These are phyloP conservation scores for Aspergillus egyptiacus DNA, from an alignment of 495 filamentous ascomycete genomes.

Conservation along the genomic window DNA sequence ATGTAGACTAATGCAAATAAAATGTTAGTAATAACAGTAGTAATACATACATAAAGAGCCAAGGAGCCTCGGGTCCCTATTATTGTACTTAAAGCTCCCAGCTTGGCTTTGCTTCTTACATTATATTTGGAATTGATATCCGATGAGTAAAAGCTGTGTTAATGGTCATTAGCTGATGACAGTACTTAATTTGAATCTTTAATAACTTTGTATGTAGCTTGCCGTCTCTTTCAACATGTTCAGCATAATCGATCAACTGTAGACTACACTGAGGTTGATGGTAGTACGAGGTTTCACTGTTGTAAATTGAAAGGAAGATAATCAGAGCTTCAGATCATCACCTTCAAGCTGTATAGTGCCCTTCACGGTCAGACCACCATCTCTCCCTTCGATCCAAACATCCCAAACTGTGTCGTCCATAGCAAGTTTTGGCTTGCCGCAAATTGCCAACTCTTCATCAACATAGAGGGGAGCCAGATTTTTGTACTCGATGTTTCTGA, in stretches of 20 bases:
- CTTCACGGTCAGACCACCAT: conserved; percentile 58
- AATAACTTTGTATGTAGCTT: too few relatives aligned
- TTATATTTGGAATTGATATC: neutral
- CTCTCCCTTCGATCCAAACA: conserved; percentile 60
- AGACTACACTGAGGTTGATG: too few relatives aligned
- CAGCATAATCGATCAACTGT: too few relatives aligned
- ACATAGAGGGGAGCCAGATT: conserved; percentile 80
- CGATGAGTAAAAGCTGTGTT: conserved; percentile 4
- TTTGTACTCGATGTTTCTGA: conserved; percentile 62
- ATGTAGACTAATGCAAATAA: neutral
- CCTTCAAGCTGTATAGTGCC: conserved; percentile 33
- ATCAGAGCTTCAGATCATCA: neutral
- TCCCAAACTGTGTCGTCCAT: conserved; percentile 42
- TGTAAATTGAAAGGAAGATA: neutral
- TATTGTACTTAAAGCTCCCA: too few relatives aligned
- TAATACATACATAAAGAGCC: too few relatives aligned
- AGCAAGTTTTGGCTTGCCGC: conserved; percentile 37
- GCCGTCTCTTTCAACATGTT: too few relatives aligned
- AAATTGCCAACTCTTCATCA: conserved; percentile 57
- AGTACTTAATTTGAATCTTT: neutral
- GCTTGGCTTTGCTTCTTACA: too few relatives aligned
- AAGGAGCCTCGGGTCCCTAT: too few relatives aligned
- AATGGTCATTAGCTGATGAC: too few relatives aligned
- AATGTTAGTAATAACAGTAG: too few relatives aligned
- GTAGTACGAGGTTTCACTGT: too few relatives aligned